A percentile compares a stretch with the other conserved stretches of the same genome.
These are phyloP conservation scores for Colletotrichum noveboracense DNA, from an alignment of 2,329 filamentous ascomycete species.

Conservation along the genomic window DNA sequence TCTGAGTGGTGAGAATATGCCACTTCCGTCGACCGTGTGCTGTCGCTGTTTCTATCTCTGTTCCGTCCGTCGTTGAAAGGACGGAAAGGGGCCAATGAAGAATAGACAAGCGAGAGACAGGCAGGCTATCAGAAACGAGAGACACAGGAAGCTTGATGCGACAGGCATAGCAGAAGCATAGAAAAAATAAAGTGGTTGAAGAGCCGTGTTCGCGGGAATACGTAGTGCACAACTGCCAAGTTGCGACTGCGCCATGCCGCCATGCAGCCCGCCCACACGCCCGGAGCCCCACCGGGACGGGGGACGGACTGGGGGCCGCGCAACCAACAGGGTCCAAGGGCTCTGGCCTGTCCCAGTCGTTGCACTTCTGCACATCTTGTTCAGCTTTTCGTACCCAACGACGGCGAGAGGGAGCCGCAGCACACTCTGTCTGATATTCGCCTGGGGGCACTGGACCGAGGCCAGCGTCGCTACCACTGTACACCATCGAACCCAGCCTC, in stretches of 20 bases:
- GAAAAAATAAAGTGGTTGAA: neutral
- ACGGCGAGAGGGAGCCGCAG: neutral
- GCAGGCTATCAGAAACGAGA: neutral
- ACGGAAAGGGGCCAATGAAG: neutral
- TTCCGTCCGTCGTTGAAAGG: neutral
- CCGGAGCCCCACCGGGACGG: conserved; percentile 4
- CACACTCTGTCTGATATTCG: neutral
- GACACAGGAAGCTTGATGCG: neutral
- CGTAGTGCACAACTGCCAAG: neutral
- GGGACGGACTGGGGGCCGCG: conserved; percentile 8
- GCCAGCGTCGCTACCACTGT: neutral
- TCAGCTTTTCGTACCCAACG: neutral
- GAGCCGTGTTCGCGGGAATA: neutral
- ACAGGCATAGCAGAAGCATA: neutral
- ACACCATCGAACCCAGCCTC: neutral
- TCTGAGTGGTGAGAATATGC: conserved; percentile 2
- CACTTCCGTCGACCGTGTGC: neutral
- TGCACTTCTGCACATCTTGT: neutral
- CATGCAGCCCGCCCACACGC: conserved; percentile 18
- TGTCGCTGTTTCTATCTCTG: neutral
- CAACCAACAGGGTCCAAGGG: conserved; percentile 19
- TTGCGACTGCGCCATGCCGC: conserved; percentile 17
- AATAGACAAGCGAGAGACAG: neutral
- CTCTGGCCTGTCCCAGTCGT: neutral
- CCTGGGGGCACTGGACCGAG: neutral